Conservation (phyloP, 1,284 basidiomycete genomes). For the Cryptococcus sp. region DNA sequence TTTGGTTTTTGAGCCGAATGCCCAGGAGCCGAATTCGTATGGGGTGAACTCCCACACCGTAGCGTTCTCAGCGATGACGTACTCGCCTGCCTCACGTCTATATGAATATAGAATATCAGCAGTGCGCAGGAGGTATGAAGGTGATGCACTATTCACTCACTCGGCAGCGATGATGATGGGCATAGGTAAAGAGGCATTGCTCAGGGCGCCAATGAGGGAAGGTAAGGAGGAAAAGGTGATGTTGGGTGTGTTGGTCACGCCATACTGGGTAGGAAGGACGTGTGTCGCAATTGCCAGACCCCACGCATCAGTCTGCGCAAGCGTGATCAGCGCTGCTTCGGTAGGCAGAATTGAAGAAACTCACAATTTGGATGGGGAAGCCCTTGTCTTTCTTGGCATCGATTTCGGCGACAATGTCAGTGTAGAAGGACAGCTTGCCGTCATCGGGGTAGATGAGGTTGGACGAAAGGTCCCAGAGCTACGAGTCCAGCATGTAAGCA, state of each 20-base stretch:
- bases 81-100: conserved; percentile 52
- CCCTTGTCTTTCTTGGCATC: conserved; percentile 42
- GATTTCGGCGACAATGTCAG: conserved; percentile 48
- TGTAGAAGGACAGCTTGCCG: conserved; percentile 53
- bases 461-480: conserved; percentile 53
- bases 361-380: conserved; percentile 48
- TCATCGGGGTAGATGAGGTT: conserved; percentile 55
- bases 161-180: conserved; percentile 58
- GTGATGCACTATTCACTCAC: conserved; percentile 18
- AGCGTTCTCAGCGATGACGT: conserved; percentile 53
- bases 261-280: conserved; percentile 47
- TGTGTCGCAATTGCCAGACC: conserved; percentile 48
- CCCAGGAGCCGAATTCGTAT: conserved; percentile 57
- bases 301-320: conserved; percentile 48
- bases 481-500: not conserved
- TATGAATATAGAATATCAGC: conserved; percentile 9
- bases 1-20: conserved; percentile 42
- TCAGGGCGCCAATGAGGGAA: conserved; percentile 27
- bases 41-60: conserved; percentile 57
- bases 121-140: not conserved
- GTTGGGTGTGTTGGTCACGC: conserved; percentile 45
- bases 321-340: not conserved
- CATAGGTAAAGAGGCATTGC: conserved; percentile 43
- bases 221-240: conserved; percentile 42
- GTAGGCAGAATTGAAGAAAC: conserved; percentile 10